These are phyloP conservation scores for Monotropa hypopitys DNA, from an alignment of 179 eudicot genomes.

Conservation along the genomic window DNA sequence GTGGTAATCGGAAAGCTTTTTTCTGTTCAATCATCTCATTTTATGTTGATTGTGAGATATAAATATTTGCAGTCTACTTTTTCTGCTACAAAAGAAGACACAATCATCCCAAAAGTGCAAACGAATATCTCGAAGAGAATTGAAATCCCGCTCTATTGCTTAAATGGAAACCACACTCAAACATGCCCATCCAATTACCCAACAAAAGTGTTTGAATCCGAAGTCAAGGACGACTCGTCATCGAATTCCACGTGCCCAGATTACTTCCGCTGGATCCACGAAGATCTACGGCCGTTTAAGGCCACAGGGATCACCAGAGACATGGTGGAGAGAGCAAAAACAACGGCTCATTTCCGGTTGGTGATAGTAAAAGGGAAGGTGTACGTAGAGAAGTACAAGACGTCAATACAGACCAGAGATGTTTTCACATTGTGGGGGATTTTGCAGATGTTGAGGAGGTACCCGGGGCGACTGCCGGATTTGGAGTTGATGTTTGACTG, in stretches of 20 bases:
- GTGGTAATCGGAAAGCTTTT: not conserved
- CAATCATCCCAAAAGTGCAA: not conserved
- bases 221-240: not conserved
- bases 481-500: slow-evolving; percentile 87
- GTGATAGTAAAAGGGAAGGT: slow-evolving; percentile 9
- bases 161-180: not conserved
- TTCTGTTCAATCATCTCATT: not conserved
- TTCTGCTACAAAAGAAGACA: not conserved
- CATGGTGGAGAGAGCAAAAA: slow-evolving; percentile 11
- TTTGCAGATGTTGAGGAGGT: slow-evolving; percentile 60
- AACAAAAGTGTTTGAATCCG: not conserved
- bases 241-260: slow-evolving; percentile 15
- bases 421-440: slow-evolving; percentile 15
- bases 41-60: not conserved
- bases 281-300: slow-evolving; percentile 13
- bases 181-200: slow-evolving; percentile 11
- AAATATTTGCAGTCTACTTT: not conserved
- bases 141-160: slow-evolving; percentile 14
- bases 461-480: slow-evolving; percentile 86
- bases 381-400: slow-evolving; percentile 12
- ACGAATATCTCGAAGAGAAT: not conserved
- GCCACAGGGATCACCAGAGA: slow-evolving; percentile 12
- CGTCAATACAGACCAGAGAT: slow-evolving; percentile 12
- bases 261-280: slow-evolving; percentile 16
- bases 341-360: slow-evolving; percentile 13